Evolutionary conservation across 768 basidiomycete genomes (phyloP).

Genomic region (Boletus vinaceobasis): DNA sequence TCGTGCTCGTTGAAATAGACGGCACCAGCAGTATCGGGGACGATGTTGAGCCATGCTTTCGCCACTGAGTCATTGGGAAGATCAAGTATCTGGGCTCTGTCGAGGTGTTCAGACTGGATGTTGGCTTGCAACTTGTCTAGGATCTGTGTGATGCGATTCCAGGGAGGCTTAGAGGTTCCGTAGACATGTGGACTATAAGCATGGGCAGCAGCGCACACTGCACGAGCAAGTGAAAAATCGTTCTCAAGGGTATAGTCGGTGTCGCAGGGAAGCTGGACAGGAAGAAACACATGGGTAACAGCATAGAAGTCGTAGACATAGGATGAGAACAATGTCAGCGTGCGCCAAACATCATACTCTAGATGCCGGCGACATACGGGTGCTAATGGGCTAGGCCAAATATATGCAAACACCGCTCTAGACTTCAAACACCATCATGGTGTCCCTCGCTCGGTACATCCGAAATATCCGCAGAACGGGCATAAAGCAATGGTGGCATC

Average conservation of each 20-base stretch:
- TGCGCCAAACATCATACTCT: too few species aligned
- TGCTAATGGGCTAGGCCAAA: constrained; percentile 15
- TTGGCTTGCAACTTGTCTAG: constrained; percentile 1
- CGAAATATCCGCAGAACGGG: constrained; percentile 75
- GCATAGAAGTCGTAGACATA: not conserved
- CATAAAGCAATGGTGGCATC: constrained; percentile 83
- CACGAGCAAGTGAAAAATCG: not conserved
- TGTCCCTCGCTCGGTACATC: constrained; percentile 72
- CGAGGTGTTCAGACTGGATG: not conserved
- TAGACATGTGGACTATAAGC: not conserved
- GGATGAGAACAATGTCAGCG: too few species aligned
- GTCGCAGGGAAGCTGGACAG: not conserved
- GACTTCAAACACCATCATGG: constrained; percentile 40
- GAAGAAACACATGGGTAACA: constrained; percentile 5
- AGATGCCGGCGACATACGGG: not conserved
- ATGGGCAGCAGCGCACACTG: constrained; percentile 1
- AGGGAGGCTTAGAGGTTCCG: not conserved
- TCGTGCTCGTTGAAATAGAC: constrained; percentile 29
- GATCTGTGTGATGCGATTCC: constrained; percentile 2
- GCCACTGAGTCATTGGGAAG: constrained; percentile 40
- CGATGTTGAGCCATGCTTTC: constrained; percentile 36
- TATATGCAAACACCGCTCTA: constrained; percentile 18
- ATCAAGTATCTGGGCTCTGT: constrained; percentile 40
- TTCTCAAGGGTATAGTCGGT: not conserved
- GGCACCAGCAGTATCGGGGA: constrained; percentile 11